These are phyloP conservation scores for Claviceps paspali DNA, from an alignment of 2,329 filamentous ascomycete genomes.

Conservation along the genomic window DNA sequence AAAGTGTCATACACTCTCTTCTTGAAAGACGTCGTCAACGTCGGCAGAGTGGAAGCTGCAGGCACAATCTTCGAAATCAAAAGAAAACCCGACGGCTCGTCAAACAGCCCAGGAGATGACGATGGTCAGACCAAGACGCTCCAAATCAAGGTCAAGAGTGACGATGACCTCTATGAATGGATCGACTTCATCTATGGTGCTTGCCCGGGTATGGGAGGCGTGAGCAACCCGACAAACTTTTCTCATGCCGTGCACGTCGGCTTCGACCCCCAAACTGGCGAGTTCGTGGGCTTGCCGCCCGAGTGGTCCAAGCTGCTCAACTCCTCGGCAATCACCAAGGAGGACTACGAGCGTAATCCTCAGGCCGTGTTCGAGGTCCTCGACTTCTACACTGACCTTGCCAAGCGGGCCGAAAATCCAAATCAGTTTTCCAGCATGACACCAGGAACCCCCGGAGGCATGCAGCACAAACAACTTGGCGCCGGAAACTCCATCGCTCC, in stretches of 20 bases:
- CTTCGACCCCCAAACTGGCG: constrained; percentile 87
- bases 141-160: constrained; percentile 84
- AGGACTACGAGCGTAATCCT: constrained; percentile 95
- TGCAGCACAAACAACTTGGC: constrained; percentile 47
- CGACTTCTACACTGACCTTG: constrained; percentile 74
- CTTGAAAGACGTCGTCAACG: constrained; percentile 75
- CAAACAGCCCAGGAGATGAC: constrained; percentile 58
- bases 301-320: constrained; percentile 97
- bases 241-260: constrained; percentile 93
- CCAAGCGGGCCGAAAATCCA: constrained; percentile 59
- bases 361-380: constrained; percentile 70
- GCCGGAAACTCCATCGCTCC: constrained; percentile 47
- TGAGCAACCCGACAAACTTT: constrained; percentile 98
- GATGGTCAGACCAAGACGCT: constrained; percentile 72
- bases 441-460: constrained; percentile 45
- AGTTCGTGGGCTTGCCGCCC: constrained; percentile 83
- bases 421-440: constrained; percentile 52
- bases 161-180: constrained; percentile 97
- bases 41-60: constrained; percentile 79
- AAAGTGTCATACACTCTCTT: constrained; percentile 78
- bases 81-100: constrained; percentile 51
- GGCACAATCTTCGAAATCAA: constrained; percentile 92
- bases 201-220: constrained; percentile 92
- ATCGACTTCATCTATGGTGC: constrained; percentile 96
- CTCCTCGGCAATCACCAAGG: constrained; percentile 92